Base-by-base conservation (phyloP, 192 early-diverging fungal species). In the Chytriomyces sp. region DNA sequence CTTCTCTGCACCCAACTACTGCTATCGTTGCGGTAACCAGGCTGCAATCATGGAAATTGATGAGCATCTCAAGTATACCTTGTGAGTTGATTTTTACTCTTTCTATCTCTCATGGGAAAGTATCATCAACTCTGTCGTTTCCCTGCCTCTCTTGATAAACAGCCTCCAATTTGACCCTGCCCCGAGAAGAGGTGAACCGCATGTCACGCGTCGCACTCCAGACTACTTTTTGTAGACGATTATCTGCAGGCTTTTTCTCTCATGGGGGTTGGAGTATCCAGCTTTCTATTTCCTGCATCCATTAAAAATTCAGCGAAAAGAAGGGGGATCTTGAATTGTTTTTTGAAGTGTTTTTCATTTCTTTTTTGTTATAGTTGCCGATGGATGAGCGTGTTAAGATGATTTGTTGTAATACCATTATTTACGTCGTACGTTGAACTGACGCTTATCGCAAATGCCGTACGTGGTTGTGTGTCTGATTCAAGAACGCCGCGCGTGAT, bases 11-110 rank as follows among this genome's bases (percentile, higher is more conserved):
- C 97, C 97, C 45, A 99, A 99, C 85, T 99, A 99, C 87, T 98
- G 97, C 84, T 99, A 99, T 90, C 91, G 97, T 59, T 99, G 97
- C 79, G 97, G 97, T 63, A 99, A 99, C 82, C 96, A 98, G 89
- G 97, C 97, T 35, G 97, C 97, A 44, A 99, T 99, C 80, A 98
- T 99, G 97, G 97, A 99, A 82, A 93, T 99, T 79, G 97, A 99
- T 81, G 96, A 99, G 85, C 92, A 97, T 84, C 86, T 99, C 86
- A 98, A 98, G 89, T 98, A 98, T 84, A 97, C 96, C 65, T 99
- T 98, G 93, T 94, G 85, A 82, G 88, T 57, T 35, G 35, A 35
- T 35, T 1, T 35, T 0, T 3, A n/a, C 3, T 5, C 0, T 46
- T 65, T 20, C 26, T 67, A n/a, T 9, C 10, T 63, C 67, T 11